Base-by-base conservation (phyloP, 1,284 basidiomycete genomes). In the Tausonia pullulans region DNA sequence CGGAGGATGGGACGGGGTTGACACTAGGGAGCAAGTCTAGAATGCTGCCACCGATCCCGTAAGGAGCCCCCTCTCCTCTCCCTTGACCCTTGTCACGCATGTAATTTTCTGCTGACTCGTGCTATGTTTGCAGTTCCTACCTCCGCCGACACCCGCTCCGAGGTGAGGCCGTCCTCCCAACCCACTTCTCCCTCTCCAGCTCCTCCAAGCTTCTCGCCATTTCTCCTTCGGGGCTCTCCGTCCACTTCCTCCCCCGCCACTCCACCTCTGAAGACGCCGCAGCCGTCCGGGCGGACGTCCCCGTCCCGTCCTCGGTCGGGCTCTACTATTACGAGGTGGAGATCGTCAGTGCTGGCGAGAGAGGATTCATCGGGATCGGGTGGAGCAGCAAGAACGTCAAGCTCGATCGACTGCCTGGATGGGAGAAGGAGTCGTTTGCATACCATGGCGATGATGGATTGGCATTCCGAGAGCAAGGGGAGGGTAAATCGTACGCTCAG, bases 361-460 rank as follows among this genome's bases (percentile, higher is more conserved):
- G 86, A 75, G 89, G 87, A 81, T 91, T 88, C 71, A 89, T 95
- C 71, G 87, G 87, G 66, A 81, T 93, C 69, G 90, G 89, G 80
- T 82, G 83, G 70, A 80, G 80, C 41, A 73, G 74, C 13, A 71
- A 73, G 5, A 73, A 82, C 43, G 84, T 86, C 55, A 83, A 83
- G 71, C 76, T 88, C 60, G 81, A 82, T 41, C 84, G 90, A 61
- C 81, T 94, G 48, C 90, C 92, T 13, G 92, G 92, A 3, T 94
- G 90, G 89, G 91, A 94, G 73, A 78, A 80, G 67, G 82, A 85
- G 63, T 91, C 88, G n/a, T 95, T 88, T 86, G 92, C 90, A 51
- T 97, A 91, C 76, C 89, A 94, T 72, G 90, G 87, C n/a, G 91
- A 95, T 73, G 91, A 92, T 72, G 93, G 93, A 5, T 82, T 81